Base-by-base conservation (phyloP, 2,329 filamentous ascomycete genomes). In the Mollisia scopiformis region DNA sequence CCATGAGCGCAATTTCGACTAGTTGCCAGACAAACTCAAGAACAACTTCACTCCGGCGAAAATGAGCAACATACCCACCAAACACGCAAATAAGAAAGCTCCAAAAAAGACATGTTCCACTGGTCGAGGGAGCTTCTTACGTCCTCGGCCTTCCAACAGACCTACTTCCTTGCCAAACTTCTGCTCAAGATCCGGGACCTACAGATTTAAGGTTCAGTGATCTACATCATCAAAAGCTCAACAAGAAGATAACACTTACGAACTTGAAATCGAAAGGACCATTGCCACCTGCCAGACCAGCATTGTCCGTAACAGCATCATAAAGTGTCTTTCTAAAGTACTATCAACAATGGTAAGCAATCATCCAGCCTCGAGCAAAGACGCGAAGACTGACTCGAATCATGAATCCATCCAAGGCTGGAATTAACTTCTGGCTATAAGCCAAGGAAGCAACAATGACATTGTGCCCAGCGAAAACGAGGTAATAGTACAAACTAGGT, bases 241-340 rank as follows among this genome's bases (percentile, higher is more conserved):
- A 7, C 13, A 6, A 6, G 13, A 6, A 6, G 31, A 33, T 33
- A 14, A 13, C n/a, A 37, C 33, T 37, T 13, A 57, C 27, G n/a
- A 57, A 57, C 11, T 57, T 57, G 55, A 57, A 57, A 30, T 57
- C 55, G 25, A 57, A 57, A 19, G 55, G 55, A 10, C 41, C 46
- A n/a, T 51, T 51, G 6, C 55, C 55, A 3, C 55, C 55, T 2
- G 46, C 27, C 1, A 57, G 23, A 14, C 33, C 28, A 16, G 55
- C 33, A 57, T 57, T 27, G n/a, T 51, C 43, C 0, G 43, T 50
- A 21, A 57, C 33, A 21, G 55, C 43, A 25, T 25, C 21, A 25
- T 57, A 57, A 16, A 57, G 46, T 8, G 23, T 50, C 23, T 51
- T 41, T 11, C 55, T 43, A 14, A 41, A 27, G 51, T 27, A 54